Base-by-base conservation (phyloP, 2,329 filamentous ascomycete species). In the Didymella arachidicola region DNA sequence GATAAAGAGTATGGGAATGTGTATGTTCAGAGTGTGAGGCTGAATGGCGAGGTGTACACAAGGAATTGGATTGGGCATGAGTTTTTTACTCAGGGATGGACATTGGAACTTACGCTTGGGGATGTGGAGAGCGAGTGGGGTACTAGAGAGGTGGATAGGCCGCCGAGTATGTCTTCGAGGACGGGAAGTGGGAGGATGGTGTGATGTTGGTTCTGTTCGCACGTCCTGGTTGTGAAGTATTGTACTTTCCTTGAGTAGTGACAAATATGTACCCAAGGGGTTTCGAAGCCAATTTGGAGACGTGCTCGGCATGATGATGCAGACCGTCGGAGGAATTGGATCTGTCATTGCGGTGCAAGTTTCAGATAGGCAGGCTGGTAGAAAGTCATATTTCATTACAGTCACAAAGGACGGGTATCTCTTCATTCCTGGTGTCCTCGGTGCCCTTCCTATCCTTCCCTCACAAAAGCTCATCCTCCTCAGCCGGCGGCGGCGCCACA, bases 391-490 rank as follows among this genome's bases (percentile, higher is more conserved):
- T 54, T 47, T 59, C 46, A 47, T 59, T 59, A 44, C 34, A 56
- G 57, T 39, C 30, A 52, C 51, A 52, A 54, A 44, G 57, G 52
- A 48, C 47, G 57, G 57, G 57, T 60, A 60, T 60, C 57, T 60
- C 52, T 49, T n/a, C 53, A 32, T 41, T 44, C 16, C 26, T 12
- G 10, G 10, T 36, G 49, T 30, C 14, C 44, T 34, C 5, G 41
- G n/a, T 25, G n/a, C 19, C 36, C 29, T 48, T 16, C 11, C 0
- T 22, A 18, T 48, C 29, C 12, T 12, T 34, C 6, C n/a, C 51
- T 69, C 58, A 74, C 32, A 74, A 57, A 51, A 71, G 54, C 60
- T 75, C 72, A 26, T 75, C 71, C 52, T 68, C 69, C n/a, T 55
- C 55, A 0, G 42, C 58, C 6, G 60, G 39, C 34, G 60, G 39